A percentile compares a stretch with the other conserved stretches of the same genome.
Evolutionary conservation across 805 yeast species (phyloP).

Genomic region (Suhomyces pyralidae): DNA sequence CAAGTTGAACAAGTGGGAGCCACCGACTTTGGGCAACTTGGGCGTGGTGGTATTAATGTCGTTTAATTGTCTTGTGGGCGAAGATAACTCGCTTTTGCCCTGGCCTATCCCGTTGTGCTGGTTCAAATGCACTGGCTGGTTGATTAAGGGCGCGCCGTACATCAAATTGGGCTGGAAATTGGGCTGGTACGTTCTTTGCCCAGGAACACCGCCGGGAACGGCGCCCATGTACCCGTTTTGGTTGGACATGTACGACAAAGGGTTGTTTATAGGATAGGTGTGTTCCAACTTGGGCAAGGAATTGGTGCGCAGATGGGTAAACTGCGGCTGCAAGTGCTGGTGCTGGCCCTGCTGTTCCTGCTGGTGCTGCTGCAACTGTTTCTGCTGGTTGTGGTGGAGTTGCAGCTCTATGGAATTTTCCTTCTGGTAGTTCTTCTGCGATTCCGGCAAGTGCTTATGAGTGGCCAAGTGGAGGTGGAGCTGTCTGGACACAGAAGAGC

Average conservation of each 20-base stretch:
- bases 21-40: constrained; percentile 30
- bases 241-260: constrained; percentile 16
- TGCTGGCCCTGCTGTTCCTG: constrained; percentile 4
- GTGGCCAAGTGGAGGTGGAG: constrained; percentile 70
- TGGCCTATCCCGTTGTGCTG: constrained; percentile 4
- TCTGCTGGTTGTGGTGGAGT: constrained; percentile 15
- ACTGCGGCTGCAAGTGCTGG: constrained; percentile 5
- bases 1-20: constrained; percentile 26
- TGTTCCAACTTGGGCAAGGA: constrained; percentile 20
- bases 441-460: constrained; percentile 51
- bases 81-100: constrained; percentile 38
- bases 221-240: constrained; percentile 7
- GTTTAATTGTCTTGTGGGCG: constrained; percentile 27
- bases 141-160: constrained; percentile 21
- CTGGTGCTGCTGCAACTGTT: constrained; percentile 14
- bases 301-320: constrained; percentile 14
- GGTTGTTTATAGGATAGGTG: constrained; percentile 16
- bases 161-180: constrained; percentile 17
- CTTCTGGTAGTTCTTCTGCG: constrained; percentile 27
- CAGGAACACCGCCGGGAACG: too few relatives aligned
- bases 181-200: constrained; percentile 11
- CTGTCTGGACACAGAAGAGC: constrained; percentile 77
- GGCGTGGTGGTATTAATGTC: constrained; percentile 24
- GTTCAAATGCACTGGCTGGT: constrained; percentile 10
- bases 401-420: constrained; percentile 18